phyloP scores from a whole-genome alignment of 176 grass and related monocot genomes.

The Hordeum vulgare region DNA sequence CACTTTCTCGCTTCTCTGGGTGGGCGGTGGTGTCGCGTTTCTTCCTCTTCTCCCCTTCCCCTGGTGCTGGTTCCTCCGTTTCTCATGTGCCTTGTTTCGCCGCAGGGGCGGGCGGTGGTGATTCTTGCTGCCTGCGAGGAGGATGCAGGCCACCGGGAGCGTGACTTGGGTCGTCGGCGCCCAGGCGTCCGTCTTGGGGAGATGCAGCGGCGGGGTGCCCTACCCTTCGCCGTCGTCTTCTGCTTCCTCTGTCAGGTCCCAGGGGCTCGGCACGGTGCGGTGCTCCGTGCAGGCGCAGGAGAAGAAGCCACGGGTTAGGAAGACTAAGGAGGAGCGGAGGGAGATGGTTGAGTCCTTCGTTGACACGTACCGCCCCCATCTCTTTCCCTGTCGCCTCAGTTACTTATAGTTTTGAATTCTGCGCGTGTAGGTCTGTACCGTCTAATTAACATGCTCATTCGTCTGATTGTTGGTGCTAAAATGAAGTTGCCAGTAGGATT shows the following conservation, averaged over 20 bases:
- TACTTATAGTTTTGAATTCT: not conserved
- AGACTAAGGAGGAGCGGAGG: conserved; percentile 88
- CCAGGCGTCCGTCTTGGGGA: conserved; percentile 46
- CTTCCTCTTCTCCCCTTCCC: not conserved
- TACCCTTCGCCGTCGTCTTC: not conserved
- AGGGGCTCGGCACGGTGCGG: conserved; percentile 8
- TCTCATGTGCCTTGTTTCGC: not conserved
- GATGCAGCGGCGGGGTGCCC: conserved; percentile 19
- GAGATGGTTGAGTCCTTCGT: conserved; percentile 88
- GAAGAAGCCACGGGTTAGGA: conserved; percentile 71
- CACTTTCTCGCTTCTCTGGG: not conserved
- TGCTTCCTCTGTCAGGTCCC: not conserved
- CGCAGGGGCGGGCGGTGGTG: not conserved
- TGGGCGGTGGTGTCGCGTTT: not conserved
- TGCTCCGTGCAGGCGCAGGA: conserved; percentile 42
- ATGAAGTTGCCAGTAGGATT: not conserved
- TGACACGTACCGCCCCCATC: conserved; percentile 32
- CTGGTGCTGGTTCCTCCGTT: not conserved
- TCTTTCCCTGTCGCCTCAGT: not conserved
- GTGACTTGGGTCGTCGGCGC: conserved; percentile 30
- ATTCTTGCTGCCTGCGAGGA: not conserved
- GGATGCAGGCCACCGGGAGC: conserved; percentile 49
- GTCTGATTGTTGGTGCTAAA: not conserved
- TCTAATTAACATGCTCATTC: not conserved
- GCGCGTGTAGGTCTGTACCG: not conserved